Evolutionary conservation across 176 grass and related monocot genomes (phyloP).

Genomic region (Hordeum vulgare): MorexV3_pseudomolecules_assembly NC_058522.1:507912313-507912812

Average conservation of each 20-base stretch:
- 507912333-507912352: slow-evolving; percentile 45
- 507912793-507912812: slow-evolving; percentile 33
- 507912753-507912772: slow-evolving; percentile 54
- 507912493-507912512: too few species aligned
- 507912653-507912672: slow-evolving; percentile 77
- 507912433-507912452: slow-evolving; percentile 51
- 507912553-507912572: slow-evolving; percentile 25
- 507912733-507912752: slow-evolving; percentile 71
- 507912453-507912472: slow-evolving; percentile 45
- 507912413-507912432: slow-evolving; percentile 38
- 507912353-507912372: slow-evolving; percentile 46
- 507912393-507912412: slow-evolving; percentile 34
- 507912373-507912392: slow-evolving; percentile 49
- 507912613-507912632: slow-evolving; percentile 34
- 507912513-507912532: slow-evolving; percentile 61
- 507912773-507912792: not conserved
- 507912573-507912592: slow-evolving; percentile 40
- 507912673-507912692: slow-evolving; percentile 35
- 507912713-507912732: slow-evolving; percentile 52
- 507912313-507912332: slow-evolving; percentile 22
- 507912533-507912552: slow-evolving; percentile 24
- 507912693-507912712: not conserved
- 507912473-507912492: slow-evolving; percentile 8
- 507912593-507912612: slow-evolving; percentile 62
- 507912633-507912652: slow-evolving; percentile 42